Evolutionary conservation across 2,329 filamentous ascomycete genomes (phyloP).

Genomic region (Fusarium sp.): DNA sequence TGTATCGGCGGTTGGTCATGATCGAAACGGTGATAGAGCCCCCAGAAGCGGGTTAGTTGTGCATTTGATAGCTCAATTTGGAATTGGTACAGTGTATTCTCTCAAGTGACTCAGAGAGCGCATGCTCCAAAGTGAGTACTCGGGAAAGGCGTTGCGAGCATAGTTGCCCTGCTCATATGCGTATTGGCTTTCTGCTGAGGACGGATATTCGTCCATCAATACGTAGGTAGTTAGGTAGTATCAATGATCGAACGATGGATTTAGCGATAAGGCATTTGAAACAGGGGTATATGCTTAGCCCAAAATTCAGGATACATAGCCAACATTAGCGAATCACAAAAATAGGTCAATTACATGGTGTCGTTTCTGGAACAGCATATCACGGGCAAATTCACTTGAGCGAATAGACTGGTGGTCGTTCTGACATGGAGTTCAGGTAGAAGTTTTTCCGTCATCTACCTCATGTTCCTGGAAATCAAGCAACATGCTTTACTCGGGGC

Average conservation of each 20-base stretch:
- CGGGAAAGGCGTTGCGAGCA: too few relatives aligned
- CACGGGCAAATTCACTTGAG: conserved; percentile 15
- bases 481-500: conserved; percentile 39
- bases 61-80: background rate
- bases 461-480: conserved; percentile 33
- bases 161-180: too few relatives aligned
- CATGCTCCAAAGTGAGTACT: too few relatives aligned
- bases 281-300: conserved; percentile 1
- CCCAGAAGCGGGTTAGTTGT: conserved; percentile 8
- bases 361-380: background rate
- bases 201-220: background rate
- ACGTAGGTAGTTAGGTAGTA: too few relatives aligned
- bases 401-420: conserved; percentile 2
- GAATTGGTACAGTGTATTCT: too few relatives aligned
- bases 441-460: conserved; percentile 30
- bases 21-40: conserved; percentile 2
- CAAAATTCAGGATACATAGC: background rate
- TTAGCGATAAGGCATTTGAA: conserved; percentile 5
- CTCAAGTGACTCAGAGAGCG: too few relatives aligned
- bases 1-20: background rate
- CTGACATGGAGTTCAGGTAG: conserved; percentile 25
- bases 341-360: background rate
- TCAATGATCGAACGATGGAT: background rate
- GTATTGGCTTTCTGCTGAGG: too few relatives aligned
- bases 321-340: conserved; percentile 2